phyloP scores from a whole-genome alignment of 768 basidiomycete species.

The Tremella fuciformis region DNA sequence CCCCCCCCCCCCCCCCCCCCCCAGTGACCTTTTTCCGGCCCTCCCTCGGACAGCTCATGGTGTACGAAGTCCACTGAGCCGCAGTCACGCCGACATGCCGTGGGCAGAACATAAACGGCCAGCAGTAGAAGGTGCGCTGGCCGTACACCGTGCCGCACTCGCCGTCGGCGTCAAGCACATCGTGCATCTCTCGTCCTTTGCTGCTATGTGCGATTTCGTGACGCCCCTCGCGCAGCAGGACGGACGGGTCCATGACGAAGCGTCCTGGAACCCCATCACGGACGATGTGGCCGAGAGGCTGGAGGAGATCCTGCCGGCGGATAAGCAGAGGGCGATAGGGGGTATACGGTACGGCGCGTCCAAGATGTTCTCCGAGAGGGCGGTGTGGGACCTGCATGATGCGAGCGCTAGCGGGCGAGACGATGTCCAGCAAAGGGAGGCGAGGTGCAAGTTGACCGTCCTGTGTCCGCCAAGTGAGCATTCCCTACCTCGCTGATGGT shows the following conservation, averaged over 20 bases:
- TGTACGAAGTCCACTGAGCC: too few relatives aligned
- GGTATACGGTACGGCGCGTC: constrained; percentile 4
- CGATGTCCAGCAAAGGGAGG: not conserved
- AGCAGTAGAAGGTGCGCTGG: not conserved
- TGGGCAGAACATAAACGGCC: not conserved
- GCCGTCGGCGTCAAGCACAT: not conserved
- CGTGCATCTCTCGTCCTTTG: not conserved
- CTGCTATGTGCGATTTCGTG: not conserved
- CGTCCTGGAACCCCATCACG: constrained; percentile 2
- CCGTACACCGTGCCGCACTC: not conserved
- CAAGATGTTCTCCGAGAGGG: constrained; percentile 2
- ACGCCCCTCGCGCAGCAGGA: not conserved
- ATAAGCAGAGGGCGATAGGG: not conserved
- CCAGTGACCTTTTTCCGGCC: not conserved
- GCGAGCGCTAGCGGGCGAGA: too few relatives aligned
- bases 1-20: not conserved
- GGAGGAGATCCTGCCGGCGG: constrained; percentile 1
- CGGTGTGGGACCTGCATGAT: not conserved
- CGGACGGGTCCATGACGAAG: constrained; percentile 1
- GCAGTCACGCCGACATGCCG: too few relatives aligned
- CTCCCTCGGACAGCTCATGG: not conserved
- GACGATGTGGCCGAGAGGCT: not conserved
- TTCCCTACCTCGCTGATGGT: not conserved
- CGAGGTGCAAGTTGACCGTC: not conserved
- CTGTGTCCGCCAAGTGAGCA: constrained; percentile 2